phyloP scores from a whole-genome alignment of 805 yeast species.

The Danielia reshetovae region DNA sequence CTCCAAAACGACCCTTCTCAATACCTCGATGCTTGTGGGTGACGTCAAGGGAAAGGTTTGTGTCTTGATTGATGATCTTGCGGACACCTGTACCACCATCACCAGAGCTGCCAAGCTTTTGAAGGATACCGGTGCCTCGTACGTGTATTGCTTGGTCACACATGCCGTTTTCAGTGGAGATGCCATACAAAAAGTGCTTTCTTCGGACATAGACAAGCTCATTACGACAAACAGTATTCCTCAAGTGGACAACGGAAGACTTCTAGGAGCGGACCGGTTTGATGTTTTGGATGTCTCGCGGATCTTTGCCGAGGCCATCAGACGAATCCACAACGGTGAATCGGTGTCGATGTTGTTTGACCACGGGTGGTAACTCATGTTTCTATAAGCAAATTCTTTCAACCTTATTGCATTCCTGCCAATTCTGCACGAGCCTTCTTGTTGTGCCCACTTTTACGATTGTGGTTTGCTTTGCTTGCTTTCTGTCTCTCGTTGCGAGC shows the following conservation, averaged over 20 bases:
- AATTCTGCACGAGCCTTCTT: conserved; percentile 41
- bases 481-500: conserved; percentile 53
- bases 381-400: too few relatives aligned
- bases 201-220: conserved; percentile 72
- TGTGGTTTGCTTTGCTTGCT: conserved; percentile 58
- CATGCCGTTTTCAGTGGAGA: conserved; percentile 94
- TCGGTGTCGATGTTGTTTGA: conserved; percentile 91
- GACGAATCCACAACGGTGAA: conserved; percentile 97
- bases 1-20: conserved; percentile 38
- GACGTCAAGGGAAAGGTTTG: conserved; percentile 85
- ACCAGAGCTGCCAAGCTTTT: conserved; percentile 87
- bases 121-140: conserved; percentile 88
- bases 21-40: conserved; percentile 94
- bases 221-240: conserved; percentile 92
- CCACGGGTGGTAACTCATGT: conserved; percentile 59
- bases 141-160: conserved; percentile 82
- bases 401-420: conserved; percentile 23
- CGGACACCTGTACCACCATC: conserved; percentile 90
- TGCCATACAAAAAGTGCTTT: conserved; percentile 67
- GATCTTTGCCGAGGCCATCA: conserved; percentile 88
- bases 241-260: conserved; percentile 55
- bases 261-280: conserved; percentile 52
- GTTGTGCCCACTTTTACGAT: conserved; percentile 58
- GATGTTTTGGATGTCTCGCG: conserved; percentile 85
- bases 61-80: conserved; percentile 88